Evolutionary conservation across 306 rosid genomes (phyloP).

Genomic region (Rubus parviflorus): DNA sequence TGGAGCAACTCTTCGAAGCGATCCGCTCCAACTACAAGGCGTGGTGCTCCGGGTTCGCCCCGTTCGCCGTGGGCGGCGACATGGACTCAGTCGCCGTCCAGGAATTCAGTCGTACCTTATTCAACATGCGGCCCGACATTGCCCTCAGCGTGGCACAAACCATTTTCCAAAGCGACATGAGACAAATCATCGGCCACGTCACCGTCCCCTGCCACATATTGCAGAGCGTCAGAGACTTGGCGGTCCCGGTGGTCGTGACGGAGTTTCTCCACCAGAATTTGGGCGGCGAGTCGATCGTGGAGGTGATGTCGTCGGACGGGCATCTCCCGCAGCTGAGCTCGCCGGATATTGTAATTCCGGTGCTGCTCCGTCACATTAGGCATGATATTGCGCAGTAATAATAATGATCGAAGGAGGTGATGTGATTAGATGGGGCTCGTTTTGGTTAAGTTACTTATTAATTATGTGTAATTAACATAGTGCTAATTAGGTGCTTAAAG

Average conservation of each 20-base stretch:
- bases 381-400: slow-evolving; percentile 41
- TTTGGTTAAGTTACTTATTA: too few relatives aligned
- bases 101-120: slow-evolving; percentile 82
- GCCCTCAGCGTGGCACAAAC: slow-evolving; percentile 57
- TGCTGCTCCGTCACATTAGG: slow-evolving; percentile 64
- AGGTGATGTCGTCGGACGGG: slow-evolving; percentile 73
- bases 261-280: slow-evolving; percentile 69
- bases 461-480: too few relatives aligned
- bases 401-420: too few relatives aligned
- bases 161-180: slow-evolving; percentile 75
- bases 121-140: slow-evolving; percentile 90
- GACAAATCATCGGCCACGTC: slow-evolving; percentile 46
- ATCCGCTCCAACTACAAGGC: slow-evolving; percentile 75
- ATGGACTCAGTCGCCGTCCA: slow-evolving; percentile 84
- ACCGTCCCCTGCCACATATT: slow-evolving; percentile 73
- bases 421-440: too few relatives aligned
- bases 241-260: slow-evolving; percentile 72
- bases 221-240: slow-evolving; percentile 74
- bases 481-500: too few relatives aligned
- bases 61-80: slow-evolving; percentile 79
- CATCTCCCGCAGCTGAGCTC: slow-evolving; percentile 89
- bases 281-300: slow-evolving; percentile 61
- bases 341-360: slow-evolving; percentile 70
- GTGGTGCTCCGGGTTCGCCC: slow-evolving; percentile 85
- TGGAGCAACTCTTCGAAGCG: slow-evolving; percentile 62